These are phyloP conservation scores for Sphaerulina vaccinii DNA, from an alignment of 2,329 filamentous ascomycete genomes.

Conservation along the genomic window DNA sequence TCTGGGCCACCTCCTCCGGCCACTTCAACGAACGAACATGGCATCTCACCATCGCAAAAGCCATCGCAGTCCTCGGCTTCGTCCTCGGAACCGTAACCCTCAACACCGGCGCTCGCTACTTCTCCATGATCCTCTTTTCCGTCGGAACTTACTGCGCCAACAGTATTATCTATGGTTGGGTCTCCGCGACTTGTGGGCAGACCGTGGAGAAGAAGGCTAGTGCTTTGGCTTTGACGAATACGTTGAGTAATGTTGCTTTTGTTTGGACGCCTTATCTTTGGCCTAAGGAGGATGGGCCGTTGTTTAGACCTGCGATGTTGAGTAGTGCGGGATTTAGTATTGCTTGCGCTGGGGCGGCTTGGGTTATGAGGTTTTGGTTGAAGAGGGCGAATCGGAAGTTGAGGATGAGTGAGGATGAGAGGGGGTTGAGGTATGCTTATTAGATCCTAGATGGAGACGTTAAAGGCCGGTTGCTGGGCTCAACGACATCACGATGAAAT, in stretches of 20 bases:
- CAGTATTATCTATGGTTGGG: not conserved
- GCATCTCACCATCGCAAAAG: slow-evolving; percentile 10
- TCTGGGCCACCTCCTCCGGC: slow-evolving; percentile 6
- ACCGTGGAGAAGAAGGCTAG: slow-evolving; percentile 3
- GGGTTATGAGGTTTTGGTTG: not conserved
- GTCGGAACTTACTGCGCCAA: not conserved
- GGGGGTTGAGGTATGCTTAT: too few species aligned
- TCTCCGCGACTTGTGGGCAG: not conserved
- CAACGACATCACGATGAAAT: too few species aligned
- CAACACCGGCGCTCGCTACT: slow-evolving; percentile 1
- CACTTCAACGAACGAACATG: slow-evolving; percentile 12
- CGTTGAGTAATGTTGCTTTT: slow-evolving; percentile 1
- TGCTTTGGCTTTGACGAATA: not conserved
- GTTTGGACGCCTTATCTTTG: slow-evolving; percentile 7
- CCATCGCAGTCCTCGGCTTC: too few species aligned
- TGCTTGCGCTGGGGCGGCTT: slow-evolving; percentile 1
- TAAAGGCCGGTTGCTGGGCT: too few species aligned
- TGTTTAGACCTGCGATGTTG: not conserved
- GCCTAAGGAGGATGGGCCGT: slow-evolving; percentile 1
- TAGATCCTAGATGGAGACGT: too few species aligned
- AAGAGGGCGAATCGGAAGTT: slow-evolving; percentile 4
- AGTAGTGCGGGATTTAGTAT: slow-evolving; percentile 8
- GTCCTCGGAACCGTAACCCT: not conserved
- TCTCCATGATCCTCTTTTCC: slow-evolving; percentile 4
- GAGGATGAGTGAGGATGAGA: not conserved